Percentiles rank a stretch among this genome's conserved stretches.
Evolutionary conservation across 2,329 filamentous ascomycete genomes (phyloP).

Genomic region (Colletotrichum sp.): DNA sequence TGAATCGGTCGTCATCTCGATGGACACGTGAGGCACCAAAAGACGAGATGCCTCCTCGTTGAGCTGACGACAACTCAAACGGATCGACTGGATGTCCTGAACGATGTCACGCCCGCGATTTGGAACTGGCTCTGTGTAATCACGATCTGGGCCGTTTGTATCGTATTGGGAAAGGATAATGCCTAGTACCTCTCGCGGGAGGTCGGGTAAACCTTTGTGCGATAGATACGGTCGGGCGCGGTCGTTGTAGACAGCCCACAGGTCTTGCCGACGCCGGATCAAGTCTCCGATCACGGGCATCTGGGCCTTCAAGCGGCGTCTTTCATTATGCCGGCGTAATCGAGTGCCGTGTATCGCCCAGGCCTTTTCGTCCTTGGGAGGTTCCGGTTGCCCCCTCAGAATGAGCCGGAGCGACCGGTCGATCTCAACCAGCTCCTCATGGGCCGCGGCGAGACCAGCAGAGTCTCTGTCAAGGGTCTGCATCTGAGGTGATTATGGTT

Average conservation of each 20-base stretch:
- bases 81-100: neutral
- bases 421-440: neutral
- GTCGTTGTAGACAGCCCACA: neutral
- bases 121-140: neutral
- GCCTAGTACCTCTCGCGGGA: neutral
- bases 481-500: neutral
- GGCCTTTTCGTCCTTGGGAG: neutral
- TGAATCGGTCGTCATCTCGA: neutral
- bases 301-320: neutral
- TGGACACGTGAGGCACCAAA: neutral
- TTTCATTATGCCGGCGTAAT: neutral
- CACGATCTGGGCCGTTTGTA: neutral
- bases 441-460: neutral
- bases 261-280: neutral
- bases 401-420: neutral
- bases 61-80: neutral
- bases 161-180: neutral
- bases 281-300: neutral
- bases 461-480: neutral
- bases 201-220: neutral
- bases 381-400: neutral
- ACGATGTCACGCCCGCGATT: neutral
- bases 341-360: neutral
- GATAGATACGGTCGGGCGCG: neutral
- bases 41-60: neutral